Percentiles rank a stretch among this genome's conserved stretches.
Evolutionary conservation across 805 yeast genomes (phyloP).

Genomic region (Spathaspora gorwiae): DNA sequence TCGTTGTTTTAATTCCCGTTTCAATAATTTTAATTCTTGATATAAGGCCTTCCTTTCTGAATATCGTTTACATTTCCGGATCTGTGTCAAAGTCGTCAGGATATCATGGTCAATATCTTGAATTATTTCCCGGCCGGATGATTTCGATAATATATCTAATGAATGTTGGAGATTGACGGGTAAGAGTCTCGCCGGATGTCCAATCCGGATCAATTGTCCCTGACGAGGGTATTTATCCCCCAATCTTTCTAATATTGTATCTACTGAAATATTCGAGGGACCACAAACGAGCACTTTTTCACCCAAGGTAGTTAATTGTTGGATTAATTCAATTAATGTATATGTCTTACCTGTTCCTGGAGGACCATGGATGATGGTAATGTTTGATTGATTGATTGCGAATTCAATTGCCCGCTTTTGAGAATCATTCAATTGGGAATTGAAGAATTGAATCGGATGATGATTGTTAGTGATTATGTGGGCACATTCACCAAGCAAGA

Average conservation of each 20-base stretch:
- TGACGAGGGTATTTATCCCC: conserved; percentile 18
- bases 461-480: conserved; percentile 21
- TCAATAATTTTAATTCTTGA: conserved; percentile 60
- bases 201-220: conserved; percentile 66
- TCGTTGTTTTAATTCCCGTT: conserved; percentile 64
- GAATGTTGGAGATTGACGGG: conserved; percentile 64
- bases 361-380: conserved; percentile 70
- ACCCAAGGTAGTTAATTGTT: conserved; percentile 52
- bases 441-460: conserved; percentile 27
- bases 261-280: conserved; percentile 90
- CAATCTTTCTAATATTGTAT: conserved; percentile 80
- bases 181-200: conserved; percentile 87
- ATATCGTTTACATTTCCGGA: conserved; percentile 59
- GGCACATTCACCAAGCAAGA: conserved; percentile 42
- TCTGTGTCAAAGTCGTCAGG: conserved; percentile 48
- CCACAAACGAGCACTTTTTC: conserved; percentile 81
- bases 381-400: conserved; percentile 50
- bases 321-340: conserved; percentile 75
- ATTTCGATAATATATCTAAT: conserved; percentile 64
- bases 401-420: conserved; percentile 71
- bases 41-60: conserved; percentile 64
- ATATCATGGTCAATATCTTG: conserved; percentile 71
- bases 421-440: conserved; percentile 53
- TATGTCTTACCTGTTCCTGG: conserved; percentile 84
- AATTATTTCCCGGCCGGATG: conserved; percentile 50